Percentiles rank a stretch among this genome's conserved stretches.
phyloP scores from a whole-genome alignment of 352 stramenopile genomes.

The Globisporangium emineosum region DNA sequence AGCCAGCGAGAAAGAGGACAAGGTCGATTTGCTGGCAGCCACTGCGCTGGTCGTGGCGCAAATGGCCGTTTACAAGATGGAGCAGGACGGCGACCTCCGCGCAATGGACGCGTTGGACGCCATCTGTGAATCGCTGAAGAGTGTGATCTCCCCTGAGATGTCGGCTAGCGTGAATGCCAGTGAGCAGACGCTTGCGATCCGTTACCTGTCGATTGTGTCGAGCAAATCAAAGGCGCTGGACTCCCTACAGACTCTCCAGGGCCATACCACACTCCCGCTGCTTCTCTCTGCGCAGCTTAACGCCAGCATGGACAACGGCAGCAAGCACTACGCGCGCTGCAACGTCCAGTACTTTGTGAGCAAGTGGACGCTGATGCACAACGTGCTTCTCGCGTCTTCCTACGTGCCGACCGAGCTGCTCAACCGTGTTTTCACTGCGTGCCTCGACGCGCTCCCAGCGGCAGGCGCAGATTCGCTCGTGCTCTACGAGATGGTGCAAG shows the following conservation, averaged over 20 bases:
- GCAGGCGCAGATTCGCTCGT: constrained; percentile 50
- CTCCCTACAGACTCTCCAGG: constrained; percentile 35
- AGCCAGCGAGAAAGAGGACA: constrained; percentile 17
- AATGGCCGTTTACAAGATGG: constrained; percentile 41
- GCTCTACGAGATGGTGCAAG: constrained; percentile 65
- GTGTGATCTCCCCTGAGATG: constrained; percentile 14
- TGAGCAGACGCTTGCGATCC: constrained; percentile 37
- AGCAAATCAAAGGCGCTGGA: constrained; percentile 27
- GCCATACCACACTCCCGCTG: constrained; percentile 28
- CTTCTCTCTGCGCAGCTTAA: constrained; percentile 35
- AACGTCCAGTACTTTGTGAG: constrained; percentile 37
- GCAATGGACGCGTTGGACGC: constrained; percentile 27
- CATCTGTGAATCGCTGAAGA: constrained; percentile 33
- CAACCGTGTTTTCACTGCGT: constrained; percentile 31
- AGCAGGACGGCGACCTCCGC: constrained; percentile 23
- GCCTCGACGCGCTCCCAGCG: constrained; percentile 48
- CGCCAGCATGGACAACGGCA: background rate
- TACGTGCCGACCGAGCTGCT: constrained; percentile 48
- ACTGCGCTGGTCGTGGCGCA: constrained; percentile 35
- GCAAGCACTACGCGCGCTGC: constrained; percentile 26
- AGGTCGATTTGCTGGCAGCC: constrained; percentile 24
- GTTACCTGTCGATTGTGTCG: constrained; percentile 32
- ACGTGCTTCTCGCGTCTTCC: constrained; percentile 43
- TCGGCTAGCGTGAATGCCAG: constrained; percentile 15
- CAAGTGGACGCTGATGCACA: constrained; percentile 58